Base-by-base conservation (phyloP, 2,329 filamentous ascomycete genomes). In the Cordyceps tenuipes region DNA sequence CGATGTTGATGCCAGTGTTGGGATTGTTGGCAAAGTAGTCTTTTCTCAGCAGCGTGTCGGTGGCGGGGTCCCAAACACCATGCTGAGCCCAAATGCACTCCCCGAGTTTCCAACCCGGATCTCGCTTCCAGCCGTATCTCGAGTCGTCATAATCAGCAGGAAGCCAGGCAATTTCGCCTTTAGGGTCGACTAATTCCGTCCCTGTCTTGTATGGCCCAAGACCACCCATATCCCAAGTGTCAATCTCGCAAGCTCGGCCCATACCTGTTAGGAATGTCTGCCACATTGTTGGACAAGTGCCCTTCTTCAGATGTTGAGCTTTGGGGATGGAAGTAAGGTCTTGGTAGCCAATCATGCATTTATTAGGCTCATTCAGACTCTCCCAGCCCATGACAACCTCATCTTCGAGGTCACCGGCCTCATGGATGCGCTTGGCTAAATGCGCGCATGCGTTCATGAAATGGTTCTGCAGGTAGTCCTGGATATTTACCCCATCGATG, bases 61-160 rank as follows among this genome's bases (percentile, higher is more conserved):
- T 88, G 4, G 79, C 76, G 6, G 89, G 86, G 69, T 99, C 91
- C 94, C 94, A 99, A 6, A 99, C 85, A 1, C 92, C 93, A 71
- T 99, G 92, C 69, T 97, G 93, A 3, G 94, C 93, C 94, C 94
- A 99, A 46, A 99, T 72, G 68, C 94, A 97, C 72, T 95, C 85
- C n/a, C 94, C 94, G 19, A 99, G 76, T 71, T 87, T 92, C 94
- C 94, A 99, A 8, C 80, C 87, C 0, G 89, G 82, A 68, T 96
- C 90, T 64, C 94, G 84, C 70, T 89, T 91, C 86, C 90, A 99
- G 41, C 90, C 90, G 71, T 99, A 99, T 64, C 85, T 83, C 13
- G 84, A 86, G 65, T 99, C 94, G 67, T 96, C 88, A 70, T 93
- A 91, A 61, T 85, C 86, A n/a, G 77, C 77, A 2, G 90, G 85